phyloP scores from a whole-genome alignment of 2,329 filamentous ascomycete species.

The Fragosphaeria purpurea region DNA sequence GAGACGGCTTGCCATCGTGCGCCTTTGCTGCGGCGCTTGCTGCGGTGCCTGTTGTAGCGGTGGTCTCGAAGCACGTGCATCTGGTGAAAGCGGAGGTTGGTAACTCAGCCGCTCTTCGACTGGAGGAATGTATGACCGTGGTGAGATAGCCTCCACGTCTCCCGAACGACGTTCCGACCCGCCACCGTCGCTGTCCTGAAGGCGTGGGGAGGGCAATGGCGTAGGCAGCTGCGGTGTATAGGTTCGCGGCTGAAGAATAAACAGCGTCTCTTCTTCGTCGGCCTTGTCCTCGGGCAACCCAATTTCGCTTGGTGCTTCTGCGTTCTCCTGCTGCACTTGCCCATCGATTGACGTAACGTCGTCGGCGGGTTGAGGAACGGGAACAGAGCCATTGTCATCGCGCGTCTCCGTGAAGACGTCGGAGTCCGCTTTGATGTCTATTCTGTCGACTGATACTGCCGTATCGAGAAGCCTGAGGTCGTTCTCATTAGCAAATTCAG shows the following conservation, averaged over 20 bases:
- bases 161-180: background rate
- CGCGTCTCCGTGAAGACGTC: no score
- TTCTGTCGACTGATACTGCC: no score
- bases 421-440: no score
- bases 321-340: no score
- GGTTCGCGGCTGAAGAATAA: conserved; percentile 46
- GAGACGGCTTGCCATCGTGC: background rate
- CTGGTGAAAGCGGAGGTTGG: background rate
- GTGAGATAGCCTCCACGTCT: background rate
- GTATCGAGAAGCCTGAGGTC: no score
- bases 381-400: no score
- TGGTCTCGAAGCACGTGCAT: background rate
- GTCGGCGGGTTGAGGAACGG: no score
- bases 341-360: no score
- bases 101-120: conserved; percentile 3
- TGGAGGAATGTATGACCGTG: conserved; percentile 2
- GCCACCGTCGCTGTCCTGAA: conserved; percentile 17
- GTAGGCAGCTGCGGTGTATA: conserved; percentile 44
- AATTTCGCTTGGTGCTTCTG: no score
- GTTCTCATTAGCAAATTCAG: no score
- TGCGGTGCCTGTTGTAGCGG: background rate
- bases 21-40: background rate
- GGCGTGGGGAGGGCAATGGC: conserved; percentile 37
- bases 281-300: background rate
- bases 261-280: conserved; percentile 31